phyloP scores from a whole-genome alignment of 305 asterid species.

The Fraxinus dipetala region DNA sequence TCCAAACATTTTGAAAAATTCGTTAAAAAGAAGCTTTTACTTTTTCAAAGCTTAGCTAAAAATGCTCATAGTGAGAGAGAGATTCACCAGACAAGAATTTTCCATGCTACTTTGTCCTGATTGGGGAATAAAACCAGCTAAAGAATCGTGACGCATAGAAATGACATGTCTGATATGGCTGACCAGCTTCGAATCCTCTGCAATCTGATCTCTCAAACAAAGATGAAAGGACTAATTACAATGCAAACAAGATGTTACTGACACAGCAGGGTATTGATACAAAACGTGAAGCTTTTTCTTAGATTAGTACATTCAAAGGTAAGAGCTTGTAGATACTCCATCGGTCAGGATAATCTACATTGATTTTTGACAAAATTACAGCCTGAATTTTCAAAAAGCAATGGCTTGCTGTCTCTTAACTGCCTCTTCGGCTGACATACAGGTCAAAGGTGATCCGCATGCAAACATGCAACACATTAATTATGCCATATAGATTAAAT shows the following conservation, averaged over 20 bases:
- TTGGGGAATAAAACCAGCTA: constrained; percentile 38
- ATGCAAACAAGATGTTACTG: not conserved
- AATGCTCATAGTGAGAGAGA: constrained; percentile 23
- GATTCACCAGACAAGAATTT: constrained; percentile 57
- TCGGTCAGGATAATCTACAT: constrained; percentile 7
- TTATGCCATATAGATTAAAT: not conserved
- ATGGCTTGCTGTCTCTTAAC: not conserved
- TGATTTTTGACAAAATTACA: not conserved
- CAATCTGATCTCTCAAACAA: constrained; percentile 50
- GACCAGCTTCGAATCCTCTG: constrained; percentile 69
- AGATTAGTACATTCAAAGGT: constrained; percentile 5
- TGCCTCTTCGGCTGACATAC: constrained; percentile 6
- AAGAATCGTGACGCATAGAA: constrained; percentile 45
- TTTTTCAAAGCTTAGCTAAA: not conserved
- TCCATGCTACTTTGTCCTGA: constrained; percentile 40
- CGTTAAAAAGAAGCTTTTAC: not conserved
- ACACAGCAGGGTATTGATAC: constrained; percentile 6
- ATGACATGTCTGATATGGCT: constrained; percentile 58
- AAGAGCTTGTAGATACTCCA: not conserved
- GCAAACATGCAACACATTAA: not conserved
- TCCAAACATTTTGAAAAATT: not conserved
- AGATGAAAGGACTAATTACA: constrained; percentile 20
- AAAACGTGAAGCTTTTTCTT: constrained; percentile 4
- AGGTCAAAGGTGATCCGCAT: constrained; percentile 9
- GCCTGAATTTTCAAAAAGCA: not conserved